phyloP scores from a whole-genome alignment of 371 early-diverging fungal genomes.

The Saksenaea vasiformis region DNA sequence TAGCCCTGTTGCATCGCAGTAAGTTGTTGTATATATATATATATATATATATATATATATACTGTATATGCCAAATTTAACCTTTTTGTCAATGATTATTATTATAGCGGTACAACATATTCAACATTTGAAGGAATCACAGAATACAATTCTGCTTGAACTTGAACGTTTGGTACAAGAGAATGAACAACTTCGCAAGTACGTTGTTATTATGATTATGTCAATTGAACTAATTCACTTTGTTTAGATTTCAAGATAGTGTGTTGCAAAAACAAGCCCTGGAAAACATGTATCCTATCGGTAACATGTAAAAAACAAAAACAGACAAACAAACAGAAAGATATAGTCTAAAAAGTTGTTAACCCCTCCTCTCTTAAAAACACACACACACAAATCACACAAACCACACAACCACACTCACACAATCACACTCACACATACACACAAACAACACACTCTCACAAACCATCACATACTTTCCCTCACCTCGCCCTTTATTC shows the following conservation, averaged over 20 bases:
- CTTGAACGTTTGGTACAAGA: constrained; percentile 38
- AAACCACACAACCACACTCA: too few relatives aligned
- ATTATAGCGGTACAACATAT: constrained; percentile 39
- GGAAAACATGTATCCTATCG: constrained; percentile 45
- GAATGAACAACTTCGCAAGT: constrained; percentile 44
- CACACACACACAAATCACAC: neutral
- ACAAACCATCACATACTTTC: too few relatives aligned
- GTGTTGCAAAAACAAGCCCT: constrained; percentile 47
- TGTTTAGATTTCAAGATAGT: constrained; percentile 38
- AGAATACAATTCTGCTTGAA: constrained; percentile 35
- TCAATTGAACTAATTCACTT: neutral
- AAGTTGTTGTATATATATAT: too few relatives aligned
- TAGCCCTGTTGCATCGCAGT: constrained; percentile 41
- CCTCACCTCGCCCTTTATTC: neutral
- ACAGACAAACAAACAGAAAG: neutral
- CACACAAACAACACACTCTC: too few relatives aligned
- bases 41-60: neutral
- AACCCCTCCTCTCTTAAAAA: neutral
- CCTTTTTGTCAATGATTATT: neutral
- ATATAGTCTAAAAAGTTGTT: constrained; percentile 4
- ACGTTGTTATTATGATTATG: constrained; percentile 11
- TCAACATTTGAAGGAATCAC: constrained; percentile 39
- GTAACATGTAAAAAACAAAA: constrained; percentile 17
- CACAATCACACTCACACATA: neutral
- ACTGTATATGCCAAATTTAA: neutral